phyloP scores from a whole-genome alignment of 2,329 filamentous ascomycete genomes.

The Colletotrichum shisoi region DNA sequence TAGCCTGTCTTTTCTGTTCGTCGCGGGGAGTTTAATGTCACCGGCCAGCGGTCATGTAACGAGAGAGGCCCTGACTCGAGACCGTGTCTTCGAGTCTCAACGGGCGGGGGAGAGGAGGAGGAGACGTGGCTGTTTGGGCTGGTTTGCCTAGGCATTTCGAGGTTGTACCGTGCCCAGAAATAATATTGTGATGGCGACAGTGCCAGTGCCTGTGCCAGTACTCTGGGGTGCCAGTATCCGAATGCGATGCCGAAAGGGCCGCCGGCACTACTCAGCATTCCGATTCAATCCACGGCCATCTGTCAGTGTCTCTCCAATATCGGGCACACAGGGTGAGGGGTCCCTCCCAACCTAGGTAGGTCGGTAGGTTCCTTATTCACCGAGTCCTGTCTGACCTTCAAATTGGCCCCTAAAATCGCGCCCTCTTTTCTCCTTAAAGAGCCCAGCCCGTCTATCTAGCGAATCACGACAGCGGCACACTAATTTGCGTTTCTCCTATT shows the following conservation, averaged over 20 bases:
- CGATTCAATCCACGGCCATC: not conserved
- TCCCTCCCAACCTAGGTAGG: too few relatives aligned
- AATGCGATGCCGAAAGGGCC: slow-evolving; percentile 32
- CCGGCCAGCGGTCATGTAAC: not conserved
- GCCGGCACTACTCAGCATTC: slow-evolving; percentile 12
- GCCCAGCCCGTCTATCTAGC: slow-evolving; percentile 1
- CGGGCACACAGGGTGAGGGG: too few relatives aligned
- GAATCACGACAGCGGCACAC: slow-evolving; percentile 34
- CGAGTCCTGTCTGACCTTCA: not conserved
- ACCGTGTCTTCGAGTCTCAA: slow-evolving; percentile 17
- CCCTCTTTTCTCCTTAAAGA: slow-evolving; percentile 3
- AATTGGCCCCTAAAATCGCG: slow-evolving; percentile 10
- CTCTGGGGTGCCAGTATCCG: slow-evolving; percentile 1
- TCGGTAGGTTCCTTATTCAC: not conserved
- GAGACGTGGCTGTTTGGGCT: slow-evolving; percentile 13
- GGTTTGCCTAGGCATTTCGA: not conserved
- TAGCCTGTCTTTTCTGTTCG: slow-evolving; percentile 3
- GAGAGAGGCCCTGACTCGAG: slow-evolving; percentile 26
- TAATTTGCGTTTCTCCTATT: slow-evolving; percentile 33
- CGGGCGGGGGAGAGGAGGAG: slow-evolving; percentile 23
- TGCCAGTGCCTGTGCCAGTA: too few relatives aligned
- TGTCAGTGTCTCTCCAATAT: not conserved
- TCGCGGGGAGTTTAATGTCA: not conserved
- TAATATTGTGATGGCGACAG: not conserved
- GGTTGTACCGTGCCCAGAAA: not conserved